Conservation (phyloP, 2,329 filamentous ascomycete species). For the Furcasterigmium sp. region DNA sequence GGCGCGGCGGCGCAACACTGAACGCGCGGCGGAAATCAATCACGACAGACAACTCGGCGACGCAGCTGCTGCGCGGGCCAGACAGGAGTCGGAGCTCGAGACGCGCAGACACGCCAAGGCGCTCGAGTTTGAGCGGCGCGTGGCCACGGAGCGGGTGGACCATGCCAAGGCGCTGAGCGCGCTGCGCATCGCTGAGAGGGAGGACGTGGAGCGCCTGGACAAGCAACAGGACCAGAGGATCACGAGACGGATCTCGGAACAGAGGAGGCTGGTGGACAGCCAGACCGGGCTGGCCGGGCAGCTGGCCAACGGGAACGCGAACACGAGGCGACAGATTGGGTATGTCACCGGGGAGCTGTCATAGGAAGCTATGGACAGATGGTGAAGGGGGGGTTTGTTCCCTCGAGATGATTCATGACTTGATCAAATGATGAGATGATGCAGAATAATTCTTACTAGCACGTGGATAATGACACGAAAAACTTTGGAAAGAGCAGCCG, state of each 20-base stretch:
- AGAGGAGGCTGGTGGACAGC: conserved; percentile 44
- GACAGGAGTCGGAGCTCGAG: conserved; percentile 41
- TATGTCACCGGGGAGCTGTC: conserved; percentile 48
- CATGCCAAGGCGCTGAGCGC: conserved; percentile 45
- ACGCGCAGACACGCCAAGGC: conserved; percentile 34
- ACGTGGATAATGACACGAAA: neutral
- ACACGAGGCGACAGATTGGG: conserved; percentile 47
- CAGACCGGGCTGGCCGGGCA: conserved; percentile 32
- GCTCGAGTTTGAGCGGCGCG: conserved; percentile 42
- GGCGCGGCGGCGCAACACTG: conserved; percentile 28
- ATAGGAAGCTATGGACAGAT: too few species aligned
- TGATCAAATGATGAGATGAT: neutral
- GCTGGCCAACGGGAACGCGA: conserved; percentile 22
- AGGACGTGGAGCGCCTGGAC: conserved; percentile 45
- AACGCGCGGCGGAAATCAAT: conserved; percentile 29
- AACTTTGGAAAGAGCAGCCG: neutral
- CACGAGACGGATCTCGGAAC: conserved; percentile 40
- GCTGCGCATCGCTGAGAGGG: conserved; percentile 43
- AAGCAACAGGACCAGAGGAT: conserved; percentile 38
- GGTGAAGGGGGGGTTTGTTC: too few species aligned
- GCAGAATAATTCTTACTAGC: neutral
- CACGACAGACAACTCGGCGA: conserved; percentile 44
- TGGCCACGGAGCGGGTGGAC: conserved; percentile 39
- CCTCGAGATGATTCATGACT: too few species aligned
- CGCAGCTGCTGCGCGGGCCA: conserved; percentile 35